A percentile compares a stretch with the other conserved stretches of the same genome.
phyloP scores from a whole-genome alignment of 305 asterid species.

The Andrographis paniculata region DNA sequence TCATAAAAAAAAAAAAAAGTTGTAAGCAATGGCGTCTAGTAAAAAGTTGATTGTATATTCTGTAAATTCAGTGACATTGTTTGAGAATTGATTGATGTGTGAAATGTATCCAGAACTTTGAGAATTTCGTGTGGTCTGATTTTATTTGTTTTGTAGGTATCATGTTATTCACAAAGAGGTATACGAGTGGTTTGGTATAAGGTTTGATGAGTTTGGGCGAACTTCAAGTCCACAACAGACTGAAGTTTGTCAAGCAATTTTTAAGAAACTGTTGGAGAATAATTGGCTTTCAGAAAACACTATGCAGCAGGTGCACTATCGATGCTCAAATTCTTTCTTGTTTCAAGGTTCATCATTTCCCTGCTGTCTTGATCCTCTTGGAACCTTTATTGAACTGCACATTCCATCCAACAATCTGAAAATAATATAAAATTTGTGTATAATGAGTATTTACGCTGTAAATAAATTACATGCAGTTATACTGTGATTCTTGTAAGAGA shows the following conservation, averaged over 20 bases:
- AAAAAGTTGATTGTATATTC: too few relatives aligned
- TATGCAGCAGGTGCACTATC: constrained; percentile 65
- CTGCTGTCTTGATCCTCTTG: constrained; percentile 7
- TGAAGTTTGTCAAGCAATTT: constrained; percentile 82
- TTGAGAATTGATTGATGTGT: background rate
- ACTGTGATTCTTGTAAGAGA: constrained; percentile 59
- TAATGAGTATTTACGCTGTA: constrained; percentile 5
- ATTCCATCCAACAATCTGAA: constrained; percentile 3
- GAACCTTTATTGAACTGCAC: constrained; percentile 3
- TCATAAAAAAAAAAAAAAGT: too few relatives aligned
- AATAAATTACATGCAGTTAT: constrained; percentile 40
- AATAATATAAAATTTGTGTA: constrained; percentile 13
- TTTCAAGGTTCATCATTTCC: constrained; percentile 11
- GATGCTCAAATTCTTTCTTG: constrained; percentile 7
- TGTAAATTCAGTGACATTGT: too few relatives aligned
- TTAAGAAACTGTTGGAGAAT: constrained; percentile 62
- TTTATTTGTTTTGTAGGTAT: constrained; percentile 38
- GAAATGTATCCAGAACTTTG: constrained; percentile 2
- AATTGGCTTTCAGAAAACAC: constrained; percentile 78
- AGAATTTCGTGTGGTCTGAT: constrained; percentile 6
- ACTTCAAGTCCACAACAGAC: constrained; percentile 93
- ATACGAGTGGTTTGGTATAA: constrained; percentile 78
- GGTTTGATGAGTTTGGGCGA: constrained; percentile 92
- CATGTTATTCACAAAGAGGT: constrained; percentile 79
- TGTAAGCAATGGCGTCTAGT: too few relatives aligned